Base-by-base conservation (phyloP, 208 protist genomes). In the Acanthamoeba sp. region DNA sequence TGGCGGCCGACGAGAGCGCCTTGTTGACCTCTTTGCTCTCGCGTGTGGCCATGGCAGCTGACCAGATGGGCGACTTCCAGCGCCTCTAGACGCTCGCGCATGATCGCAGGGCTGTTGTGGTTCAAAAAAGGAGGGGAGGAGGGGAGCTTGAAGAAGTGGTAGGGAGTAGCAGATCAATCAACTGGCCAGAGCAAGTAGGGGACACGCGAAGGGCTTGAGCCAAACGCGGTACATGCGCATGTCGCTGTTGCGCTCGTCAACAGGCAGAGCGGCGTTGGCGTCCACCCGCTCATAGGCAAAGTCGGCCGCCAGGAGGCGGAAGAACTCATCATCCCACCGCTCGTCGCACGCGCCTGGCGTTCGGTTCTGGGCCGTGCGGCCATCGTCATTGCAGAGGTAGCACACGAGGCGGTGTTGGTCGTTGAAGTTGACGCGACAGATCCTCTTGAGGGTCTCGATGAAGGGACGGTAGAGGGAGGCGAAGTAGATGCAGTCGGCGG, bases 401-500 rank as follows among this genome's bases (percentile, higher is more conserved):
- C 73, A 84, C 38, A 52, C 32, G 22, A 52, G 1, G 73, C 22
- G 7, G 38, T 5, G 73, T 32, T 80, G 18, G 38, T 38, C 22
- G 55, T 20, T 29, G 66, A 36, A 1, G 45, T 76, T 45, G 2
- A 84, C 5, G 27, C 2, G 73, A 9, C 73, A 52, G 22, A 84
- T 52, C 10, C 20, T 34, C 22, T 52, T 45, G 73, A 84, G 73
- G 24, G 73, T 84, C 16, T 84, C 40, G 73, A 84, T 45, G 42
- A 84, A 84, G 36, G 73, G 73, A 24, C 34, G 73, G 40, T 84
- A 84, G 38, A 84, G 73, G 14, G 73, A 45, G 29, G 73, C 73
- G n/a, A 84, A 84, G 73, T 84, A 84, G 73, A 84, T 84, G 73
- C 73, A 84, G 40, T 84, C 73, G 38, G 73, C 73, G 0, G 73